Percentiles rank a stretch among this genome's conserved stretches.
These are phyloP conservation scores for Apophysomyces variabilis DNA, from an alignment of 371 early-diverging fungal genomes.

Conservation along the genomic window DNA sequence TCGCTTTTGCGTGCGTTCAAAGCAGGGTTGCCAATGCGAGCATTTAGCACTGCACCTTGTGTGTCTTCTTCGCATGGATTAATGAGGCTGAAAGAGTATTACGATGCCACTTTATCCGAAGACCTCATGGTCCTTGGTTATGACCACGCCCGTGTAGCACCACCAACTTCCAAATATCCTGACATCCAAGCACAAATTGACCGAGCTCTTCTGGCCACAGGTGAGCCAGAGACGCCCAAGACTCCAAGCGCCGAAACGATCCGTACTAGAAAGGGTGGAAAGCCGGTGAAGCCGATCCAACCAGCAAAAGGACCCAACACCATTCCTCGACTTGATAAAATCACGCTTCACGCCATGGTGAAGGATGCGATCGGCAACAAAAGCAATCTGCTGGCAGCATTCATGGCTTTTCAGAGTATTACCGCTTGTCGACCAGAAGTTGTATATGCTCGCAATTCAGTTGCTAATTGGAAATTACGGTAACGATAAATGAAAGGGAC, in stretches of 20 bases:
- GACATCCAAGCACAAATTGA: slow-evolving; percentile 46
- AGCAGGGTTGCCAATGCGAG: slow-evolving; percentile 17
- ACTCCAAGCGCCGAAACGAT: slow-evolving; percentile 19
- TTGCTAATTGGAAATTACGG: slow-evolving; percentile 84
- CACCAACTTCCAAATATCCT: slow-evolving; percentile 40
- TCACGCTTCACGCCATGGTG: slow-evolving; percentile 79
- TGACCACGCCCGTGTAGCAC: slow-evolving; percentile 67
- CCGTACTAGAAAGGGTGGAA: slow-evolving; percentile 62
- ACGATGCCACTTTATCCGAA: slow-evolving; percentile 79
- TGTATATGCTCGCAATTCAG: slow-evolving; percentile 80
- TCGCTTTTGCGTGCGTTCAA: not conserved
- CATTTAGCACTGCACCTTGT: slow-evolving; percentile 33
- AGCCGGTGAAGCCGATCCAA: slow-evolving; percentile 60
- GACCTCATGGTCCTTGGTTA: slow-evolving; percentile 87
- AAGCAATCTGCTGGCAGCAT: slow-evolving; percentile 83
- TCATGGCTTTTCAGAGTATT: slow-evolving; percentile 91
- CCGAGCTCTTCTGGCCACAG: slow-evolving; percentile 25
- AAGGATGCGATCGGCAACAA: slow-evolving; percentile 89
- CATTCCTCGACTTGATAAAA: slow-evolving; percentile 69
- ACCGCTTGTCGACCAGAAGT: slow-evolving; percentile 85
- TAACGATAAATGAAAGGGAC: slow-evolving; percentile 32
- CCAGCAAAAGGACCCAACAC: slow-evolving; percentile 52
- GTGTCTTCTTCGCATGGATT: slow-evolving; percentile 54
- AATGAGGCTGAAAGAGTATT: slow-evolving; percentile 81
- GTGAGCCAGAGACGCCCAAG: slow-evolving; percentile 14